Percentiles rank a stretch among this genome's conserved stretches.
These are phyloP conservation scores for Phytophthora kernoviae DNA, from an alignment of 352 stramenopile species.

Conservation along the genomic window DNA sequence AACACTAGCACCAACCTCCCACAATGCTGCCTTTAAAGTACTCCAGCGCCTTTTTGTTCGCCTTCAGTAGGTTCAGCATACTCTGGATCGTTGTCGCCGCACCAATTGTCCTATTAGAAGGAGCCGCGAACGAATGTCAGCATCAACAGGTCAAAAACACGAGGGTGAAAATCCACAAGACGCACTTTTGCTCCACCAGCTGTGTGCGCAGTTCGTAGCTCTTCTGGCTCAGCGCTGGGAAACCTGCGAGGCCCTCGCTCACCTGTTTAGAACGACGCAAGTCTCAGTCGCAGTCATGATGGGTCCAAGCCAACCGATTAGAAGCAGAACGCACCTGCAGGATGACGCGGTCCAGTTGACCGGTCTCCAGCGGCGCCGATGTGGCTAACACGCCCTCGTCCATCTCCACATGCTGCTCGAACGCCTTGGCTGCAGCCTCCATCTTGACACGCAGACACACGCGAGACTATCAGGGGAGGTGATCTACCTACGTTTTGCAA, in stretches of 20 bases:
- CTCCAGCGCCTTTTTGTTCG: slow-evolving; percentile 44
- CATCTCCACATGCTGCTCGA: slow-evolving; percentile 68
- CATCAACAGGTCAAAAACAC: too few relatives aligned
- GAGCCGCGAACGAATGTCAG: too few relatives aligned
- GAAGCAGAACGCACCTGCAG: slow-evolving; percentile 47
- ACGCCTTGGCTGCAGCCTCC: slow-evolving; percentile 42
- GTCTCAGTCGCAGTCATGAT: background rate
- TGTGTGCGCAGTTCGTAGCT: slow-evolving; percentile 49
- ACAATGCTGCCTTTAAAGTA: slow-evolving; percentile 75
- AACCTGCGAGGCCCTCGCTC: slow-evolving; percentile 45
- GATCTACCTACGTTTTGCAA: slow-evolving; percentile 14
- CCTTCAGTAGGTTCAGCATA: slow-evolving; percentile 51
- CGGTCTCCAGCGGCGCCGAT: slow-evolving; percentile 54
- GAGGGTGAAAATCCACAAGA: too few relatives aligned
- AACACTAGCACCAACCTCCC: slow-evolving; percentile 29
- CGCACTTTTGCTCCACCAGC: slow-evolving; percentile 62
- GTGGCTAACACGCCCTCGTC: slow-evolving; percentile 71
- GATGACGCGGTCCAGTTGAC: slow-evolving; percentile 54
- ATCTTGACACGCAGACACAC: too few relatives aligned
- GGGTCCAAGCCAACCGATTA: too few relatives aligned
- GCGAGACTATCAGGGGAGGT: too few relatives aligned
- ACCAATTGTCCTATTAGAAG: slow-evolving; percentile 40
- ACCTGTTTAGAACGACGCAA: slow-evolving; percentile 27
- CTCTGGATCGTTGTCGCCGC: slow-evolving; percentile 48
- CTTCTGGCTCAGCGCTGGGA: slow-evolving; percentile 46